A percentile compares a stretch with the other conserved stretches of the same genome.
Conservation (phyloP, 1,284 basidiomycete genomes). For the Xerocomus amazonicus region DNA sequence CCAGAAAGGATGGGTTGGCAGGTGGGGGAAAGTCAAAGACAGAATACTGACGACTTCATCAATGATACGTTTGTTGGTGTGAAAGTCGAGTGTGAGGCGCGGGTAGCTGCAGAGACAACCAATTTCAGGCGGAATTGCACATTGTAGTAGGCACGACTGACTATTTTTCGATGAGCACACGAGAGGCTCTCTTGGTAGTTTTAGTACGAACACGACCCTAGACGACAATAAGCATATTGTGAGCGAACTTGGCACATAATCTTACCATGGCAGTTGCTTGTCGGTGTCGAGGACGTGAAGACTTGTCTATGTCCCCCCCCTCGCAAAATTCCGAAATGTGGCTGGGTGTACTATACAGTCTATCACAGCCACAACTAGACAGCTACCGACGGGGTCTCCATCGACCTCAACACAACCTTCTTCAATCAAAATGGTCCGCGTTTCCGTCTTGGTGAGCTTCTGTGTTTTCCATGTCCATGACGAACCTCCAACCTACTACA, state of each 20-base stretch:
- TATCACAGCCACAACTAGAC: slow-evolving; percentile 27
- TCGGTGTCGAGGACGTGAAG: slow-evolving; percentile 26
- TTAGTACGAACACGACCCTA: slow-evolving; percentile 99
- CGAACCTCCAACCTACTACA: neutral
- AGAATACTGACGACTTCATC: slow-evolving; percentile 86
- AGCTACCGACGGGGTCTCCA: neutral
- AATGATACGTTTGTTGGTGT: slow-evolving; percentile 99
- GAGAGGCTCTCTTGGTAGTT: slow-evolving; percentile 99
- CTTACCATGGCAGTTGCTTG: slow-evolving; percentile 47
- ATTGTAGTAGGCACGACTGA: slow-evolving; percentile 38
- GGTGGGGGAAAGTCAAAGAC: neutral
- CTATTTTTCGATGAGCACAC: slow-evolving; percentile 99
- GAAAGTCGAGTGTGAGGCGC: slow-evolving; percentile 93
- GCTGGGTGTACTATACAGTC: slow-evolving; percentile 33
- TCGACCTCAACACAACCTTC: neutral
- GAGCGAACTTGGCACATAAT: neutral
- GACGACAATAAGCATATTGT: slow-evolving; percentile 1
- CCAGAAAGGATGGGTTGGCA: neutral
- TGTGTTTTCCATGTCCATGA: neutral
- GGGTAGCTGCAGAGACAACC: slow-evolving; percentile 67
- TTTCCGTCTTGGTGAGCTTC: slow-evolving; percentile 73
- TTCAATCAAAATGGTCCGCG: slow-evolving; percentile 68
- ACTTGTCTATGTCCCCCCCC: neutral
- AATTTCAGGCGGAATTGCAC: neutral
- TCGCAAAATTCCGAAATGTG: slow-evolving; percentile 29